These are phyloP conservation scores for Annulohypoxylon stygium DNA, from an alignment of 495 filamentous ascomycete species.

Conservation along the genomic window DNA sequence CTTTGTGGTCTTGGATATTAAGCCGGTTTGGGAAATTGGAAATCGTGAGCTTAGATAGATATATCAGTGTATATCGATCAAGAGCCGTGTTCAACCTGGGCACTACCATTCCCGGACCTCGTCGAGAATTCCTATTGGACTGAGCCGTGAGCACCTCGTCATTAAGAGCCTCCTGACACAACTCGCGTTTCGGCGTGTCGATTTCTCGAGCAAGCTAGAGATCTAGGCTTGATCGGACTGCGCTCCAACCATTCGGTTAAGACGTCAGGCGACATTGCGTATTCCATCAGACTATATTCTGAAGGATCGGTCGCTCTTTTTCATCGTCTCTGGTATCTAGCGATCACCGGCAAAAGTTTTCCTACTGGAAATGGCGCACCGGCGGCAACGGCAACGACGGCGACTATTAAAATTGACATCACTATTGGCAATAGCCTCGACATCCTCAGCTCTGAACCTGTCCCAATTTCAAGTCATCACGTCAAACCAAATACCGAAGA, in stretches of 20 bases:
- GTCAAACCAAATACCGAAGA: slow-evolving; percentile 51
- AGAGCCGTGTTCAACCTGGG: slow-evolving; percentile 18
- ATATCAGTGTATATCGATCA: slow-evolving; percentile 20
- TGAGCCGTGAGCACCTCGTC: slow-evolving; percentile 11
- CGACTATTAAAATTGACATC: slow-evolving; percentile 38
- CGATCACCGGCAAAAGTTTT: slow-evolving; percentile 12
- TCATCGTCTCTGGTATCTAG: neutral
- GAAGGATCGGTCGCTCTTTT: slow-evolving; percentile 1
- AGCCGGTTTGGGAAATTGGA: neutral
- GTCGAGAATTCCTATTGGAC: slow-evolving; percentile 25
- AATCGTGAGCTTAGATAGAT: neutral
- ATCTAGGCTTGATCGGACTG: slow-evolving; percentile 20
- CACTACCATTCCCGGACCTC: slow-evolving; percentile 10
- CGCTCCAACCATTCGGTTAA: slow-evolving; percentile 6
- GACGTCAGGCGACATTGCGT: slow-evolving; percentile 17
- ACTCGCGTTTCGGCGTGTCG: slow-evolving; percentile 39
- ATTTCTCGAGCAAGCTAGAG: slow-evolving; percentile 20
- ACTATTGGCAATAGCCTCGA: slow-evolving; percentile 52
- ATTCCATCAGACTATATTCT: slow-evolving; percentile 12
- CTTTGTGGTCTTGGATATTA: slow-evolving; percentile 3
- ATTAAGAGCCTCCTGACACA: slow-evolving; percentile 41
- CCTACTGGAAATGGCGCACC: slow-evolving; percentile 40
- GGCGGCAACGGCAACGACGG: slow-evolving; percentile 41
- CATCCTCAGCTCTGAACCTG: slow-evolving; percentile 55
- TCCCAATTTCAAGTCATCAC: slow-evolving; percentile 57